phyloP scores from a whole-genome alignment of 2,329 filamentous ascomycete genomes.

The Neoscytalidium dimidiatum region DNA sequence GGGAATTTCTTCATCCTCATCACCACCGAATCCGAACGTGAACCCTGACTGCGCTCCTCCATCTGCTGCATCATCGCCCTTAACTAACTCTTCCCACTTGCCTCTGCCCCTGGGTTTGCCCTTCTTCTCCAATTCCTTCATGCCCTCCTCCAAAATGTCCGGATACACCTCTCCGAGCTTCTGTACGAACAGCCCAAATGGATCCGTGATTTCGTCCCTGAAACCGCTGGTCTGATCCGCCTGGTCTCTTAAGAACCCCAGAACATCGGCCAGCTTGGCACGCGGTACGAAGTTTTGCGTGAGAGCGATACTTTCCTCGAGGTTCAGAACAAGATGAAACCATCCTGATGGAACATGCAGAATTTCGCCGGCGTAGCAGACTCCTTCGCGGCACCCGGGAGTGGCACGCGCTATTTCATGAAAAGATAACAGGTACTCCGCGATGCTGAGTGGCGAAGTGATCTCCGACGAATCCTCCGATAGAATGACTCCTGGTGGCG shows the following conservation, averaged over 20 bases:
- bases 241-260: conserved; percentile 80
- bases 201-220: conserved; percentile 68
- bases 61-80: conserved; percentile 50
- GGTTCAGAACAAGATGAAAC: conserved; percentile 95
- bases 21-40: conserved; percentile 64
- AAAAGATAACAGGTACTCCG: conserved; percentile 93
- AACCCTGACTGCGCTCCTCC: conserved; percentile 51
- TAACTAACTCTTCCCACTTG: conserved; percentile 82
- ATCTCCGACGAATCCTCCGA: conserved; percentile 90
- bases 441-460: conserved; percentile 89
- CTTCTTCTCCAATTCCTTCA: conserved; percentile 66
- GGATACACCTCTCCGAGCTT: conserved; percentile 66
- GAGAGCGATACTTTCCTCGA: conserved; percentile 80
- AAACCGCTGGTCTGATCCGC: conserved; percentile 88
- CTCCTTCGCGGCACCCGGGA: conserved; percentile 79
- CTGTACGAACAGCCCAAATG: conserved; percentile 71
- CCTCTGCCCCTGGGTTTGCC: conserved; percentile 58
- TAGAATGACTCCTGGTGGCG: conserved; percentile 87
- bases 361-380: conserved; percentile 82
- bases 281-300: conserved; percentile 93
- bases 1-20: conserved; percentile 49
- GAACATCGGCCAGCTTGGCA: conserved; percentile 70
- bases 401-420: conserved; percentile 77
- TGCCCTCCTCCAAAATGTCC: conserved; percentile 62
- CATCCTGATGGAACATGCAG: conserved; percentile 91